Percentiles rank a stretch among this genome's conserved stretches.
phyloP scores from a whole-genome alignment of 352 stramenopile species.

The Pythium phragmiticola region DNA sequence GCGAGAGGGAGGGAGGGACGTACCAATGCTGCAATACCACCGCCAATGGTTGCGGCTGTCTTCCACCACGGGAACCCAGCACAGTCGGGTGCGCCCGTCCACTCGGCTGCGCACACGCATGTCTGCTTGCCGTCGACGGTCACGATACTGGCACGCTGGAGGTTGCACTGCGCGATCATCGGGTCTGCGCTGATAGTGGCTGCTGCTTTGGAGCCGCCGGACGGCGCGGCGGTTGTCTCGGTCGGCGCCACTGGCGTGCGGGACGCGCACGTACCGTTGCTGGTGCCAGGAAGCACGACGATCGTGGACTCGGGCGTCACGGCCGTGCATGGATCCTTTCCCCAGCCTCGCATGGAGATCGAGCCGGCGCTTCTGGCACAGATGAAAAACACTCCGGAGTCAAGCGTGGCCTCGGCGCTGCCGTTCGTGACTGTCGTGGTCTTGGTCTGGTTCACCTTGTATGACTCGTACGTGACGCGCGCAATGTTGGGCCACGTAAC shows the following conservation, averaged over 20 bases:
- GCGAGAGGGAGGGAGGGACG: slow-evolving; percentile 2
- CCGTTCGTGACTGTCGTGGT: slow-evolving; percentile 36
- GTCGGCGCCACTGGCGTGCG: slow-evolving; percentile 22
- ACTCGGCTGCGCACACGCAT: slow-evolving; percentile 47
- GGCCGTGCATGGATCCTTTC: slow-evolving; percentile 29
- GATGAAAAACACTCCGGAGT: slow-evolving; percentile 33
- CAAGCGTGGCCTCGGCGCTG: slow-evolving; percentile 29
- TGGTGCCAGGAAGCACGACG: slow-evolving; percentile 4
- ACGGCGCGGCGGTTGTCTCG: neutral
- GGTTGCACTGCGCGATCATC: slow-evolving; percentile 29
- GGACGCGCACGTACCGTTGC: slow-evolving; percentile 23
- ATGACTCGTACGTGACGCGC: slow-evolving; percentile 41
- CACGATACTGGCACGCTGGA: slow-evolving; percentile 32
- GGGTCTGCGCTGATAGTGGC: slow-evolving; percentile 16
- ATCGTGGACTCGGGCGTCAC: slow-evolving; percentile 26
- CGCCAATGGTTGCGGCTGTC: slow-evolving; percentile 37
- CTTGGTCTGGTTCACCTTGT: slow-evolving; percentile 35
- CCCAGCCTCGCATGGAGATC: slow-evolving; percentile 40
- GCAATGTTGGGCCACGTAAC: slow-evolving; percentile 34
- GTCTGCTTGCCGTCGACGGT: slow-evolving; percentile 27
- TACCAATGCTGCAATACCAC: slow-evolving; percentile 40
- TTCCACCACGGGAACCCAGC: slow-evolving; percentile 47
- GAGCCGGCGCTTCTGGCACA: slow-evolving; percentile 33
- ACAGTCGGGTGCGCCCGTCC: slow-evolving; percentile 40
- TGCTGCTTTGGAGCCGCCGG: neutral